These are phyloP conservation scores for Setaria italica DNA, from an alignment of 202 grass and related monocot genomes.

Conservation along the genomic window DNA sequence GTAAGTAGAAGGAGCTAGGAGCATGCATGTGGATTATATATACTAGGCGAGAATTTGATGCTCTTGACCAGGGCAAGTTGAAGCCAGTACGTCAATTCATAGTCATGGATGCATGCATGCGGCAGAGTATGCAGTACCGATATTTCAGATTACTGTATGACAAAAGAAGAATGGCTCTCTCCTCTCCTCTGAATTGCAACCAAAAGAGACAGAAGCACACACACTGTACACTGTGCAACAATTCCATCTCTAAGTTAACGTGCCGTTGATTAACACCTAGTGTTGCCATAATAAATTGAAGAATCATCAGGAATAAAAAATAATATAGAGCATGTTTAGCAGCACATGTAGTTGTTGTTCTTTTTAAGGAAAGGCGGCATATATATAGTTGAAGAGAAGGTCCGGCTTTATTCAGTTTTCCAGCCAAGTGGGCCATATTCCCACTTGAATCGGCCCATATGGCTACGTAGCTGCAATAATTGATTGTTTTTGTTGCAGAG, in stretches of 20 bases:
- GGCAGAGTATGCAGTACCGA: neutral
- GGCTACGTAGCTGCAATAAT: too few relatives aligned
- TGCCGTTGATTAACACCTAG: conserved; percentile 3
- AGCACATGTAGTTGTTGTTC: too few relatives aligned
- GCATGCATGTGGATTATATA: neutral
- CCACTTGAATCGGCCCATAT: too few relatives aligned
- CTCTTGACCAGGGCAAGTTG: neutral
- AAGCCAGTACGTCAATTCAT: neutral
- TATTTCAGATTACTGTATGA: neutral
- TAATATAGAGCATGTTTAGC: too few relatives aligned
- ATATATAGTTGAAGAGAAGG: too few relatives aligned
- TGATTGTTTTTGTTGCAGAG: too few relatives aligned
- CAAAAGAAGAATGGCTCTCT: neutral
- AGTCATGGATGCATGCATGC: conserved; percentile 15
- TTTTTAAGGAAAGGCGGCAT: too few relatives aligned
- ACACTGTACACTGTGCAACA: neutral
- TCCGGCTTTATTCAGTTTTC: too few relatives aligned
- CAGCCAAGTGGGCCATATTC: too few relatives aligned
- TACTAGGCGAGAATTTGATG: neutral
- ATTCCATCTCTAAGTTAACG: neutral
- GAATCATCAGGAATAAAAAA: neutral
- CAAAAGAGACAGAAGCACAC: neutral
- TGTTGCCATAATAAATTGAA: neutral
- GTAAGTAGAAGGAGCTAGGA: neutral
- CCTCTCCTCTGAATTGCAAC: neutral